Evolutionary conservation across 345 rosid species (phyloP).

Genomic region (Sonneratia caseolaris): DNA sequence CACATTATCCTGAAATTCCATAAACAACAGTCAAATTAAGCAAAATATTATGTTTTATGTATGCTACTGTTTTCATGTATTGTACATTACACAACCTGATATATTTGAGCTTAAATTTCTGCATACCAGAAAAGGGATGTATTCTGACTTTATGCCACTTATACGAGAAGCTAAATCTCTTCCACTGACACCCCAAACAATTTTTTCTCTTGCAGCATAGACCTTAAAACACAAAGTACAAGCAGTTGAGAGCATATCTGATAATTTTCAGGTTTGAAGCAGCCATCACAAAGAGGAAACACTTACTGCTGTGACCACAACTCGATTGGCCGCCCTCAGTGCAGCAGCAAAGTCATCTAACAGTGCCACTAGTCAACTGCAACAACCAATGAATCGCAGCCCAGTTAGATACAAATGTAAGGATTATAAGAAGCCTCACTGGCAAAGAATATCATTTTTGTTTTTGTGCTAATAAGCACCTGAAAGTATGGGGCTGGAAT

Average conservation of each 20-base stretch:
- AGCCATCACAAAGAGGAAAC: background rate
- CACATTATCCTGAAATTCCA: slow-evolving; percentile 14
- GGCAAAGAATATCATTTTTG: background rate
- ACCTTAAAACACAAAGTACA: slow-evolving; percentile 13
- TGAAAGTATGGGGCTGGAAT: slow-evolving; percentile 1
- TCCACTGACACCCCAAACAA: slow-evolving; percentile 21
- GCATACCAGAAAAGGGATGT: slow-evolving; percentile 22
- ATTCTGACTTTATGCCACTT: slow-evolving; percentile 17
- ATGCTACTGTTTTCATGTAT: background rate
- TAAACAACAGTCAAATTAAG: background rate
- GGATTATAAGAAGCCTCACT: background rate
- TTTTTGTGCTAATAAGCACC: background rate
- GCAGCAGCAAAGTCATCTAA: slow-evolving; percentile 1
- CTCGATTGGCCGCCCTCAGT: background rate
- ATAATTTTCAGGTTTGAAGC: background rate
- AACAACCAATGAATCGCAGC: background rate
- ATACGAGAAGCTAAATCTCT: slow-evolving; percentile 23
- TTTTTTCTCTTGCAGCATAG: slow-evolving; percentile 22
- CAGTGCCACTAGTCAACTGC: background rate
- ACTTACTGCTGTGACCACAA: background rate
- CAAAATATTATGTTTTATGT: background rate
- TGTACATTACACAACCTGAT: background rate
- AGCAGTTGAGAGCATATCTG: background rate
- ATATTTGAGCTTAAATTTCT: background rate
- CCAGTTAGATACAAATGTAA: background rate